phyloP scores from a whole-genome alignment of 768 basidiomycete genomes.

The Polyporus arcularius region DNA sequence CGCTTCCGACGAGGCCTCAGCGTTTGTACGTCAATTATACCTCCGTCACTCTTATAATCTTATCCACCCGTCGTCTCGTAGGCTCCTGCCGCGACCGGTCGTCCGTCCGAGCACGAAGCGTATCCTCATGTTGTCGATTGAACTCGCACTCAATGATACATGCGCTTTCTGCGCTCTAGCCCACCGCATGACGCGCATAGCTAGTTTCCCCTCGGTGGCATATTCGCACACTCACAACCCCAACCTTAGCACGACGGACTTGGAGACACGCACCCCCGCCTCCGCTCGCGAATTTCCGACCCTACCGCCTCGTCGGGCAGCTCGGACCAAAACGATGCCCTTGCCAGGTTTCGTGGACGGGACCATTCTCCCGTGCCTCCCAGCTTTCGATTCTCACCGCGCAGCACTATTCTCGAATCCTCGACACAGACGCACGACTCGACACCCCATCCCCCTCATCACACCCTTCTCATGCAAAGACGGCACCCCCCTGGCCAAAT shows the following conservation, averaged over 20 bases:
- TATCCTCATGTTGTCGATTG: not conserved
- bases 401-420: slow-evolving; percentile 14
- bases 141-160: not conserved
- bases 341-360: slow-evolving; percentile 13
- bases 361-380: slow-evolving; percentile 1
- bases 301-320: slow-evolving; percentile 7
- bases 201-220: not conserved
- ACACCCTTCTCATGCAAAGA: not conserved
- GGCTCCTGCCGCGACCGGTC: not conserved
- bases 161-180: not conserved
- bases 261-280: slow-evolving; percentile 8
- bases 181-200: slow-evolving; percentile 11
- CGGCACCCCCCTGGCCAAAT: slow-evolving; percentile 6
- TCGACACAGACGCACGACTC: slow-evolving; percentile 5
- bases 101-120: not conserved
- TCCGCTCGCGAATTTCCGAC: slow-evolving; percentile 9
- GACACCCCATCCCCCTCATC: too few species aligned
- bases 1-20: not conserved
- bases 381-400: not conserved
- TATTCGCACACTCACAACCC: slow-evolving; percentile 5
- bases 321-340: slow-evolving; percentile 11
- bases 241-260: slow-evolving; percentile 2
- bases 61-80: too few species aligned
- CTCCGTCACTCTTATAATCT: too few species aligned
- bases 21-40: too few species aligned